These are phyloP conservation scores for Trebouxia sp. DNA, from an alignment of 139 green algal species.

Conservation along the genomic window DNA sequence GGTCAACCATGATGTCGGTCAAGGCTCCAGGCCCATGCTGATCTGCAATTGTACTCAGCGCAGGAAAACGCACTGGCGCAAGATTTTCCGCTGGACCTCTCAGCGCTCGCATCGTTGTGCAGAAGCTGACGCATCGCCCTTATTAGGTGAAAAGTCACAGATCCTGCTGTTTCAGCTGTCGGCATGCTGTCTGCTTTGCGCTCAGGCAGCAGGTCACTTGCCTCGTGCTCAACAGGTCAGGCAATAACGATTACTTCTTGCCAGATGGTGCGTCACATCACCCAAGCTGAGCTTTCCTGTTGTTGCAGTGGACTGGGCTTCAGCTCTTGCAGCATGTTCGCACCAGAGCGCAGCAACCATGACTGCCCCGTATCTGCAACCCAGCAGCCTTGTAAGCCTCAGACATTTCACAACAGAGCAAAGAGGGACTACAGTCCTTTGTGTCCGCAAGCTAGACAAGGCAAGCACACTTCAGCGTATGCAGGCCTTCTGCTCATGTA, in stretches of 20 bases:
- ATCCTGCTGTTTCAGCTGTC: neutral
- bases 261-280: no score
- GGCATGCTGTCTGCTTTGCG: slow-evolving; percentile 12
- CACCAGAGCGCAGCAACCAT: neutral
- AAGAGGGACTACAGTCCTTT: slow-evolving; percentile 79
- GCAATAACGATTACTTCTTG: no score
- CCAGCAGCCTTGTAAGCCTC: neutral
- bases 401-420: neutral
- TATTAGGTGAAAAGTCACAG: no score
- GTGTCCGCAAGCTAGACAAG: slow-evolving; percentile 75
- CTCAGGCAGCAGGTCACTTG: neutral
- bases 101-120: no score
- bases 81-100: no score
- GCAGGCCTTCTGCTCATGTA: no score
- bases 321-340: neutral
- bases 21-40: no score
- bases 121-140: no score
- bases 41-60: no score
- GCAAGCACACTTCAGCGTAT: no score
- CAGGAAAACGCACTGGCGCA: no score
- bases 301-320: neutral
- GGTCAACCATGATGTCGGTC: no score
- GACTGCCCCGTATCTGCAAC: neutral
- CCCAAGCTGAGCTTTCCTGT: neutral
- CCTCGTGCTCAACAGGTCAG: neutral